Evolutionary conservation across 768 basidiomycete species (phyloP).

Genomic region (Suillus variegatus): DNA sequence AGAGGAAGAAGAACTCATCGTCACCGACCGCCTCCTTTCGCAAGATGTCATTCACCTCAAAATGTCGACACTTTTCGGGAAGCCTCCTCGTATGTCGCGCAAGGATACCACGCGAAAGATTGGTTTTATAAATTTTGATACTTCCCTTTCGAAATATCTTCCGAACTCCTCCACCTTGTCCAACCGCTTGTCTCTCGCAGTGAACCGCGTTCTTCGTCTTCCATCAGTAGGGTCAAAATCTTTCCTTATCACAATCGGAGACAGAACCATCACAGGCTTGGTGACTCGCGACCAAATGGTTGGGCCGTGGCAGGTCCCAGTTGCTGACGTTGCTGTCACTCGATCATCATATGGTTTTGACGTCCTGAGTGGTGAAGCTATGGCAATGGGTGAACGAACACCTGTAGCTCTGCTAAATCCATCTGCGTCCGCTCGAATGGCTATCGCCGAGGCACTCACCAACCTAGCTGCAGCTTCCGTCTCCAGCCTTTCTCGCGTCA

Average conservation of each 20-base stretch:
- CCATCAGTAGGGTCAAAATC: constrained; percentile 95
- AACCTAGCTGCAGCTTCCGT: constrained; percentile 86
- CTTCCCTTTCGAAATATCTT: constrained; percentile 66
- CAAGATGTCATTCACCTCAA: constrained; percentile 82
- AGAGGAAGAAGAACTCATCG: constrained; percentile 75
- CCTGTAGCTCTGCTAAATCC: constrained; percentile 87
- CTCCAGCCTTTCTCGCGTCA: constrained; percentile 69
- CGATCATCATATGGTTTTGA: constrained; percentile 94
- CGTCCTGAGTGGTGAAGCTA: constrained; percentile 83
- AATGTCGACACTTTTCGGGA: constrained; percentile 97
- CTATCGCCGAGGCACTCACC: constrained; percentile 90
- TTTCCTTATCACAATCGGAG: constrained; percentile 98
- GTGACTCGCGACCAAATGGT: constrained; percentile 99
- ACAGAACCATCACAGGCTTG: constrained; percentile 90
- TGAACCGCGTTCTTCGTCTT: constrained; percentile 81
- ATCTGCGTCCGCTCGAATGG: constrained; percentile 94
- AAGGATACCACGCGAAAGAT: constrained; percentile 53
- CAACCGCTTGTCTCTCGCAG: constrained; percentile 61
- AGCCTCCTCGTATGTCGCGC: constrained; percentile 89
- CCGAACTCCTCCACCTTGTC: constrained; percentile 41
- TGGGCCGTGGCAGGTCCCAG: constrained; percentile 97
- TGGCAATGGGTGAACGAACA: constrained; percentile 98
- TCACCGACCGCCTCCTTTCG: constrained; percentile 83
- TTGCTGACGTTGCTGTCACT: constrained; percentile 96
- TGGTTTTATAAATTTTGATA: constrained; percentile 62